These are phyloP conservation scores for Serendipita vermifera DNA, from an alignment of 768 basidiomycete genomes.

Conservation along the genomic window DNA sequence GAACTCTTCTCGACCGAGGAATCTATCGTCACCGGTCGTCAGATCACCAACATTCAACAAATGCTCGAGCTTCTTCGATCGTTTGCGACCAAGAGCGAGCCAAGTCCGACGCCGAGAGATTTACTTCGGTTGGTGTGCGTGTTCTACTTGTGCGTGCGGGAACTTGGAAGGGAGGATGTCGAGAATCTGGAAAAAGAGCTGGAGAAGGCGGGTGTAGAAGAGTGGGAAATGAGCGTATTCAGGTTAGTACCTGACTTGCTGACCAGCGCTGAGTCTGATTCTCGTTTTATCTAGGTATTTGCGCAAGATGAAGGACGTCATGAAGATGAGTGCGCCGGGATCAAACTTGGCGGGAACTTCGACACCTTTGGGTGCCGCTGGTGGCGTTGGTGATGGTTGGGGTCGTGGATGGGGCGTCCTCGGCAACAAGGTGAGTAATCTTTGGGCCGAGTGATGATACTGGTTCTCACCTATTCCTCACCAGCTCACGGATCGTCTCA, in stretches of 20 bases:
- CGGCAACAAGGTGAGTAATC: conserved; percentile 59
- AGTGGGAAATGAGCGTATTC: conserved; percentile 17
- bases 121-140: conserved; percentile 91
- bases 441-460: not conserved
- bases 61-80: conserved; percentile 82
- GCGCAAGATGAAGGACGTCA: conserved; percentile 47
- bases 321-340: conserved; percentile 71
- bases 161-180: conserved; percentile 81
- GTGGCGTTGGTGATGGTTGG: conserved; percentile 48
- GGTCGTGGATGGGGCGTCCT: conserved; percentile 85
- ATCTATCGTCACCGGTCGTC: conserved; percentile 41
- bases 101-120: conserved; percentile 52
- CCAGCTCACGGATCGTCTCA: conserved; percentile 82
- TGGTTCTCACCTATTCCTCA: not conserved
- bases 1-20: conserved; percentile 98
- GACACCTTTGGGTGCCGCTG: conserved; percentile 60
- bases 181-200: conserved; percentile 79
- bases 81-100: conserved; percentile 44
- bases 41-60: conserved; percentile 65
- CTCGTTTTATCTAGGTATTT: not conserved
- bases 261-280: too few relatives aligned
- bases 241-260: not conserved
- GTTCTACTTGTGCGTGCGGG: conserved; percentile 81
- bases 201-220: conserved; percentile 65
- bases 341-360: conserved; percentile 45